These are phyloP conservation scores for Dryas alaskensis DNA, from an alignment of 306 rosid genomes.

Conservation along the genomic window DNA sequence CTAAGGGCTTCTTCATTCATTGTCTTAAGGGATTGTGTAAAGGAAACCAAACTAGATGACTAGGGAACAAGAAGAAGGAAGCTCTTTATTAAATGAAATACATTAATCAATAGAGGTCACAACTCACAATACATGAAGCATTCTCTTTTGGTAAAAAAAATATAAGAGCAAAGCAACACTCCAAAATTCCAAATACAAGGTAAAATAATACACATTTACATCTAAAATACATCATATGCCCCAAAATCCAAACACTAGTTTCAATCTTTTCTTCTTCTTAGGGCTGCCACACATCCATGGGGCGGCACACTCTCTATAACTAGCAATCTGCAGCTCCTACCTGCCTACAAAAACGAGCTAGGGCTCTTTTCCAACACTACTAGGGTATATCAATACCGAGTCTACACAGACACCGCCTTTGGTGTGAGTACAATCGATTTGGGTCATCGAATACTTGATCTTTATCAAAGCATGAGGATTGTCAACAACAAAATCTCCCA, in stretches of 20 bases:
- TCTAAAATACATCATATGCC: constrained; percentile 11
- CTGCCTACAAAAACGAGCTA: constrained; percentile 34
- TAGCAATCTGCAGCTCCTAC: constrained; percentile 21
- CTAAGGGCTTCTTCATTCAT: neutral
- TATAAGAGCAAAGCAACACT: neutral
- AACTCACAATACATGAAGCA: constrained; percentile 15
- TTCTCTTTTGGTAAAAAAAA: neutral
- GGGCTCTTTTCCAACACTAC: constrained; percentile 29
- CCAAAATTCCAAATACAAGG: neutral
- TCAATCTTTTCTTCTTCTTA: neutral
- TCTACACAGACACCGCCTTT: constrained; percentile 93
- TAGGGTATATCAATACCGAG: constrained; percentile 56
- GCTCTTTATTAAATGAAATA: neutral
- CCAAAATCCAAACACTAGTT: neutral
- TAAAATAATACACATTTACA: neutral
- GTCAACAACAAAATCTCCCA: constrained; percentile 62
- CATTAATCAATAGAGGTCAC: neutral
- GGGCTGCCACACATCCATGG: neutral
- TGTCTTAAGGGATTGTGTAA: neutral
- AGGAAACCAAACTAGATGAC: neutral
- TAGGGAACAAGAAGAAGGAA: neutral
- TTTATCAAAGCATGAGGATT: constrained; percentile 47
- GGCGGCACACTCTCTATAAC: constrained; percentile 10
- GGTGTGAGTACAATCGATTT: constrained; percentile 89
- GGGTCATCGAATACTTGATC: constrained; percentile 66